Evolutionary conservation across 2,329 filamentous ascomycete species (phyloP).

Genomic region (Bipolaris bicolor): DNA sequence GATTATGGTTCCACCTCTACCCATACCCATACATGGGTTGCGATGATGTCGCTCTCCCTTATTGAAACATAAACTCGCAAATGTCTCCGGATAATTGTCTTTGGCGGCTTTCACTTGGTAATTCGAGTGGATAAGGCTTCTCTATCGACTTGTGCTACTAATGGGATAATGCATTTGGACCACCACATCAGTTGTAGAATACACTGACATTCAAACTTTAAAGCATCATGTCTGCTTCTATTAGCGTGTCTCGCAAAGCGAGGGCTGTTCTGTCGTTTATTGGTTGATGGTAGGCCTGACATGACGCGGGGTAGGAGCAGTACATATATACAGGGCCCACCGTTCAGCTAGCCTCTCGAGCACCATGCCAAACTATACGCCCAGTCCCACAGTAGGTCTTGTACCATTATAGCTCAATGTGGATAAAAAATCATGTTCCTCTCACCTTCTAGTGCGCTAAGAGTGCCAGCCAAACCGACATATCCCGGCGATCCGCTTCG

Average conservation of each 20-base stretch:
- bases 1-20: background rate
- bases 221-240: background rate
- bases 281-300: background rate
- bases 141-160: background rate
- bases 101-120: background rate
- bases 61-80: background rate
- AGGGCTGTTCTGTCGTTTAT: background rate
- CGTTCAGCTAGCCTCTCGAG: background rate
- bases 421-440: conserved; percentile 3
- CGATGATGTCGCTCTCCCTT: background rate
- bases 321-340: background rate
- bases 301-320: background rate
- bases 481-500: conserved; percentile 2
- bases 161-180: background rate
- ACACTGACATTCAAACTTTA: background rate
- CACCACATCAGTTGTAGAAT: background rate
- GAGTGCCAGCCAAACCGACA: background rate
- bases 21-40: background rate
- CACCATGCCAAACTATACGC: background rate
- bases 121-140: background rate
- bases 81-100: background rate
- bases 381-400: background rate
- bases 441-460: conserved; percentile 2
- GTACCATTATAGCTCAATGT: background rate
- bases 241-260: background rate